Base-by-base conservation (phyloP, 2,329 filamentous ascomycete genomes). In the Cordyceps tenuipes region DNA sequence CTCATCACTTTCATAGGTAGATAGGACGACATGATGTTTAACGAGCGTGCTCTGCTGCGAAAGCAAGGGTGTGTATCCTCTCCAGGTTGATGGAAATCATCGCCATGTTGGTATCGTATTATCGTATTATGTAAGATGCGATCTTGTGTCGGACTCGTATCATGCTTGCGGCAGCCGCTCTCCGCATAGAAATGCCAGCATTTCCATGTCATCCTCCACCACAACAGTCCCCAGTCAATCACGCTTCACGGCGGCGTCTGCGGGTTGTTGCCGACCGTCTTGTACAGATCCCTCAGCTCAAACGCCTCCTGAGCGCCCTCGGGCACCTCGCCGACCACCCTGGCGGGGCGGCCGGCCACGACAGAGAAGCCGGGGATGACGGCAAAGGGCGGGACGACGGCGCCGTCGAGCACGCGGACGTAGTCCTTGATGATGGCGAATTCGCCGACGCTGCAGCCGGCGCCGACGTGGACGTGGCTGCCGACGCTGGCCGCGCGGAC, bases 371-470 rank as follows among this genome's bases (percentile, higher is more conserved):
- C 92, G 1, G 93, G 91, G 59, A 97, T 88, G 26, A 97, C 90
- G 86, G 95, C 96, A 62, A 91, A 88, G 0, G 88, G 80, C 2
- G 94, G 89, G 6, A 99, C 83, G 4, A 97, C 87, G 0, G 90
- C 85, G 34, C 88, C 88, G 62, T 96, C 91, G 65, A 97, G 75
- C 46, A 99, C 85, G 71, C 88, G 88, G 52, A 95, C 91, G 69
- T 91, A 95, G 72, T 97, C 94, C 73, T 96, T 97, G 70, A 97
- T 84, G 62, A 97, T 93, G 54, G 87, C 89, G 73, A 97, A 92
- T 66, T 91, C 88, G 60, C 90, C 89, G 54, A 99, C 80, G 1
- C 88, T 87, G 63, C 86, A 90, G 56, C 86, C 84, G 59, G 82
- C 81, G 23, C 91, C 92, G 63, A 99, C 89, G 70, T 91, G 84